Percentiles rank a stretch among this genome's conserved stretches.
These are phyloP conservation scores for Bimuria novae-zelandiae DNA, from an alignment of 2,329 filamentous ascomycete species.

Conservation along the genomic window DNA sequence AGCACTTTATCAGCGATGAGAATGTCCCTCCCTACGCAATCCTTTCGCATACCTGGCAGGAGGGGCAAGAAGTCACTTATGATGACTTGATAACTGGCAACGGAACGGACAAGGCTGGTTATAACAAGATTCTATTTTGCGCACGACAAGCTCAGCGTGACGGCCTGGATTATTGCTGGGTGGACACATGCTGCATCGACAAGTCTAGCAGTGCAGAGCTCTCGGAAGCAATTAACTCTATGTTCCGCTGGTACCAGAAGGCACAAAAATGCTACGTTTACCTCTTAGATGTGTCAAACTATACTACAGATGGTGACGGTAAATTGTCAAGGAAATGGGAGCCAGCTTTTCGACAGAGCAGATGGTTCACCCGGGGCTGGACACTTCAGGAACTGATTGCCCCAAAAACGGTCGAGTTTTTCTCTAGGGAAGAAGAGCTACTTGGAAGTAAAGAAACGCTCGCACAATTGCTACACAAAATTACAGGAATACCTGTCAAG, in stretches of 20 bases:
- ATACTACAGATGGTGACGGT: too few relatives aligned
- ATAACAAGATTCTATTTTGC: conserved; percentile 12
- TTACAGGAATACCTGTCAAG: conserved; percentile 1
- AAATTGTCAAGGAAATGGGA: background rate
- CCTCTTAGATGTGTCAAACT: background rate
- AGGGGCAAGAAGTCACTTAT: conserved; percentile 11
- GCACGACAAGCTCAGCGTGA: background rate
- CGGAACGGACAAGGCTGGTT: conserved; percentile 4
- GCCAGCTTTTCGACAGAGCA: conserved; percentile 3
- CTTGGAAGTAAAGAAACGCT: conserved; percentile 2
- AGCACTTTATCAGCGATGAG: background rate
- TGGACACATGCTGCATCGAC: background rate
- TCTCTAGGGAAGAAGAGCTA: background rate
- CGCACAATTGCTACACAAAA: background rate
- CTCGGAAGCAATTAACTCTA: too few relatives aligned
- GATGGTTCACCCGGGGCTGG: background rate
- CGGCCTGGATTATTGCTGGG: background rate
- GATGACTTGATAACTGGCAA: conserved; percentile 3
- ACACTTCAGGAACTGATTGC: conserved; percentile 1
- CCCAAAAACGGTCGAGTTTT: background rate
- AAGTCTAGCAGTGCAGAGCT: background rate
- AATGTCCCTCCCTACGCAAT: conserved; percentile 14
- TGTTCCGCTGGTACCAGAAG: background rate
- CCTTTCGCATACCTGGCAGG: too few relatives aligned
- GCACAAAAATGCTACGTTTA: conserved; percentile 3